Percentiles rank a stretch among this genome's conserved stretches.
These are phyloP conservation scores for Acer campestre DNA, from an alignment of 345 rosid species.

Conservation along the genomic window DNA sequence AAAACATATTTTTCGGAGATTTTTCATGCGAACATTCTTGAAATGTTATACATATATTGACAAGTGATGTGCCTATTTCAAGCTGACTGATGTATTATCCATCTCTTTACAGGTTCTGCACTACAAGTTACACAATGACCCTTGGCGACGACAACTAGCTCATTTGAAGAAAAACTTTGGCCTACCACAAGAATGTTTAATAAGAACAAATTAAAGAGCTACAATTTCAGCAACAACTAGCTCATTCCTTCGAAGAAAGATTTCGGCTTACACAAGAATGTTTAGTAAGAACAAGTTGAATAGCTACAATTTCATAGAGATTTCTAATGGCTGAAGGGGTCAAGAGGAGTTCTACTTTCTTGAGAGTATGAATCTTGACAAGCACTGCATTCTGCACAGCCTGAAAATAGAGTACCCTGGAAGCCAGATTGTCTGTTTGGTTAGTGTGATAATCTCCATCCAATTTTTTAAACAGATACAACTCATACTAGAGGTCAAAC, in stretches of 20 bases:
- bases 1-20: background rate
- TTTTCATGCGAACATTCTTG: background rate
- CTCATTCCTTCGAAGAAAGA: conserved; percentile 41
- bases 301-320: background rate
- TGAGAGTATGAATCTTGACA: background rate
- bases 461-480: background rate
- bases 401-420: background rate
- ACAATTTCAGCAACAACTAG: conserved; percentile 24
- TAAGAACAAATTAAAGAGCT: conserved; percentile 29
- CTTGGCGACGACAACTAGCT: conserved; percentile 65
- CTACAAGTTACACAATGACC: conserved; percentile 84
- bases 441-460: background rate
- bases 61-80: background rate
- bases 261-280: conserved; percentile 73
- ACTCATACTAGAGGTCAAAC: background rate
- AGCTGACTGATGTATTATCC: background rate
- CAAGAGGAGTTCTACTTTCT: background rate
- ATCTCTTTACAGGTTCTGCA: conserved; percentile 53
- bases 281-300: conserved; percentile 37
- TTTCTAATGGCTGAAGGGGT: background rate
- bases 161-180: conserved; percentile 58
- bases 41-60: background rate
- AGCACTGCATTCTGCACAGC: background rate
- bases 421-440: background rate
- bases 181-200: conserved; percentile 70